Percentiles rank a stretch among this genome's conserved stretches.
These are phyloP conservation scores for Penicillium simplicissimum DNA, from an alignment of 495 filamentous ascomycete species.

Conservation along the genomic window DNA sequence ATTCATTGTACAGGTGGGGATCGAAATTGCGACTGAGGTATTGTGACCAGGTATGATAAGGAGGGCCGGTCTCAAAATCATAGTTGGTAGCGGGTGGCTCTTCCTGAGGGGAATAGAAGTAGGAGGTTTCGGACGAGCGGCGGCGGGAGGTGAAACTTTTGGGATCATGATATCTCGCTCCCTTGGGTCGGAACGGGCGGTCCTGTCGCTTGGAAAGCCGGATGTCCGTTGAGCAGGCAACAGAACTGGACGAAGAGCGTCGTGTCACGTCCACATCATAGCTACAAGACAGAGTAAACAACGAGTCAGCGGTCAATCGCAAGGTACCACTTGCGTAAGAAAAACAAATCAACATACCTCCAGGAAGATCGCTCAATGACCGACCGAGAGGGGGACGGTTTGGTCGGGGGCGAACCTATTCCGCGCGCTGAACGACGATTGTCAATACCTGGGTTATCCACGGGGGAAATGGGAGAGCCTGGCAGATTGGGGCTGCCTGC, in stretches of 20 bases:
- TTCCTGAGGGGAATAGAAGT: neutral
- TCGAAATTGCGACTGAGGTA: slow-evolving; percentile 78
- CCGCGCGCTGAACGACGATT: slow-evolving; percentile 34
- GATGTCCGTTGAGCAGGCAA: neutral
- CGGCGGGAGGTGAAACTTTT: slow-evolving; percentile 11
- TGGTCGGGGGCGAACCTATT: slow-evolving; percentile 24
- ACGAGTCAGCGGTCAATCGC: neutral
- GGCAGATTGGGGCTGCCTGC: neutral
- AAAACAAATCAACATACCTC: slow-evolving; percentile 21
- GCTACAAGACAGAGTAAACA: neutral
- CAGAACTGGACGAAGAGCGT: neutral
- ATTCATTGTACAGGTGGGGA: slow-evolving; percentile 76
- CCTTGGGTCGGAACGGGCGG: neutral
- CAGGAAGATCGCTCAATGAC: slow-evolving; percentile 3
- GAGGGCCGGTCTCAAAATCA: slow-evolving; percentile 31
- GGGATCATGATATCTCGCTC: neutral
- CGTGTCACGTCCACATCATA: neutral
- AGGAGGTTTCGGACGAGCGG: slow-evolving; percentile 3
- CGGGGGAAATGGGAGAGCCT: neutral
- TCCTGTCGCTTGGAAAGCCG: neutral
- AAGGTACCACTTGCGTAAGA: neutral
- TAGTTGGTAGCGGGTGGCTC: neutral
- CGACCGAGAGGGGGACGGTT: slow-evolving; percentile 8
- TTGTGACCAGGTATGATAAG: slow-evolving; percentile 62
- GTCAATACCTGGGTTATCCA: slow-evolving; percentile 59